Conservation (phyloP, 2,329 filamentous ascomycete genomes). For the Monilinia fructigena region DNA sequence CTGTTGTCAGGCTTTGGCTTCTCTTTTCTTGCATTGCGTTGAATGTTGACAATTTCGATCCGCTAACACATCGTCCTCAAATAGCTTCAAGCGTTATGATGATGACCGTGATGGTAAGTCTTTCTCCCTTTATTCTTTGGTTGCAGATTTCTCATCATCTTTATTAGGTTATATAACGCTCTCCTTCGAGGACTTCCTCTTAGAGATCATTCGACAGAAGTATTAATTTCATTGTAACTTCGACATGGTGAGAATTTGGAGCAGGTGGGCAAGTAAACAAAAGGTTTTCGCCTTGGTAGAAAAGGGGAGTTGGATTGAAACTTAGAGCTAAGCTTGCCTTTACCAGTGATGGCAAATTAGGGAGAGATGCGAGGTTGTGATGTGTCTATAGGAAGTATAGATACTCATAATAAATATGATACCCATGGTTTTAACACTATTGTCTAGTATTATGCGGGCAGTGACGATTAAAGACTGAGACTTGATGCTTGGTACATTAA, state of each 20-base stretch:
- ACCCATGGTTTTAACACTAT: constrained; percentile 15
- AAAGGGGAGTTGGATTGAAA: not conserved
- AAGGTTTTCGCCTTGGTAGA: not conserved
- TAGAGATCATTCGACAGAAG: constrained; percentile 39
- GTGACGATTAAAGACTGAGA: too few relatives aligned
- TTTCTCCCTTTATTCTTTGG: not conserved
- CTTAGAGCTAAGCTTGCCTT: not conserved
- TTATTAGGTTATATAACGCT: constrained; percentile 65
- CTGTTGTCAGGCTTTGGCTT: not conserved
- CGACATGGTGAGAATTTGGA: too few relatives aligned
- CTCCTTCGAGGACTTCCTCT: constrained; percentile 54
- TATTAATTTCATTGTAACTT: constrained; percentile 20
- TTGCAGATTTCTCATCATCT: not conserved
- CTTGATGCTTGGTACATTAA: too few relatives aligned
- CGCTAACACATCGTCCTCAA: not conserved
- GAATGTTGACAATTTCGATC: not conserved
- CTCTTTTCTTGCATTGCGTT: not conserved
- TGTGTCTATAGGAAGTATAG: constrained; percentile 3
- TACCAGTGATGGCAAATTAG: not conserved
- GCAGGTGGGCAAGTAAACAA: not conserved
- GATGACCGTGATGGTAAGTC: constrained; percentile 79
- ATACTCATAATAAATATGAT: constrained; percentile 25
- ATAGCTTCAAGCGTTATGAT: constrained; percentile 89
- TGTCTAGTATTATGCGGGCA: too few relatives aligned
- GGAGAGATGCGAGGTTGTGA: not conserved